phyloP scores from a whole-genome alignment of 305 asterid genomes.

The Plantago coronopus region DNA sequence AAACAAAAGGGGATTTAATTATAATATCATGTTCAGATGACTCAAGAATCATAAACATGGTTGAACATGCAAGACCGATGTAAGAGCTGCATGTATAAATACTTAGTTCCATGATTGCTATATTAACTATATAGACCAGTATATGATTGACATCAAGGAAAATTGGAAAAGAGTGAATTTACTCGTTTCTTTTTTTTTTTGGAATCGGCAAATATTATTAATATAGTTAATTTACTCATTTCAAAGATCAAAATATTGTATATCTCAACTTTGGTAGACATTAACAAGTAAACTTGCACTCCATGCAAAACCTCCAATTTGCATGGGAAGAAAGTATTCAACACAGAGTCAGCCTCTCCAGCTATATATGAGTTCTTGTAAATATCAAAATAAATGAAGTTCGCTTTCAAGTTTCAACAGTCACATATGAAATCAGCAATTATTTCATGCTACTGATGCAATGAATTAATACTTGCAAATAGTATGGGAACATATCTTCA shows the following conservation, averaged over 20 bases:
- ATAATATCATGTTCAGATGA: slow-evolving; percentile 7
- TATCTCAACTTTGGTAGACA: background rate
- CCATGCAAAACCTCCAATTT: background rate
- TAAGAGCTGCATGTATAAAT: no score
- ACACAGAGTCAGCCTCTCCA: background rate
- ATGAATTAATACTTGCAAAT: background rate
- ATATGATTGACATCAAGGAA: no score
- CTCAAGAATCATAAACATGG: no score
- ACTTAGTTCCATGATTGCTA: no score
- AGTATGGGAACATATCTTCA: background rate
- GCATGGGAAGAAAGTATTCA: background rate
- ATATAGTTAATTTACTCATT: no score
- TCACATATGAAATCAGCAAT: background rate
- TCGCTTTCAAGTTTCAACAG: no score
- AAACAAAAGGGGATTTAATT: slow-evolving; percentile 24
- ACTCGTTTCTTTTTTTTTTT: no score
- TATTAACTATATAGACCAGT: background rate
- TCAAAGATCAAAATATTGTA: background rate
- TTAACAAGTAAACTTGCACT: background rate
- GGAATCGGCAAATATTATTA: no score
- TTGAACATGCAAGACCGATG: no score
- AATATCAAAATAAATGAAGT: no score
- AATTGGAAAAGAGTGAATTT: no score
- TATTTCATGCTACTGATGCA: background rate
- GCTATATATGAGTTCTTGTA: no score